A percentile compares a stretch with the other conserved stretches of the same genome.
phyloP scores from a whole-genome alignment of 169 alveolate species.

The Plasmodium sp. region DNA sequence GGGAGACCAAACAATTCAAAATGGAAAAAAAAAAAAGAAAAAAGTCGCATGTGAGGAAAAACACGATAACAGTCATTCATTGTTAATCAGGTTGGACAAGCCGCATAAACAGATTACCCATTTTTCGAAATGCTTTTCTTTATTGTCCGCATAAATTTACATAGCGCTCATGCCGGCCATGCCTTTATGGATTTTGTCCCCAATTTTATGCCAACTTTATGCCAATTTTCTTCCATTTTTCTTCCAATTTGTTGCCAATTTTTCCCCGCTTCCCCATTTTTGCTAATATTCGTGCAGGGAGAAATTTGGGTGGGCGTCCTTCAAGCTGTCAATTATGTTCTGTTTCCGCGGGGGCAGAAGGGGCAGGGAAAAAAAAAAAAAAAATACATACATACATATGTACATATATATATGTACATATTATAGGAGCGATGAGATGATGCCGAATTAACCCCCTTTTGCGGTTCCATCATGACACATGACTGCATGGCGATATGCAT shows the following conservation, averaged over 20 bases:
- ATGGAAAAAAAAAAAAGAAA: neutral
- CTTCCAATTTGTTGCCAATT: neutral
- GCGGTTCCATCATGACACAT: neutral
- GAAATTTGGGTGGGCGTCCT: constrained; percentile 33
- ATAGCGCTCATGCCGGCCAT: neutral
- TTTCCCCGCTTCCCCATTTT: neutral
- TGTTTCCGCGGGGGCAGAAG: neutral
- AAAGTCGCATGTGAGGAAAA: neutral
- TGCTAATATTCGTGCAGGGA: constrained; percentile 46
- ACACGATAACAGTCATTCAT: neutral
- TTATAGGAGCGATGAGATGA: neutral
- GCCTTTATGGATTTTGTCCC: neutral
- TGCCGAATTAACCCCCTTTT: neutral
- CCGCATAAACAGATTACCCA: neutral
- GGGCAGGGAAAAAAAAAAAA: neutral
- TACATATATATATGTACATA: neutral
- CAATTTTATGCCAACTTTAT: neutral
- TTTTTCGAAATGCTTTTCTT: neutral
- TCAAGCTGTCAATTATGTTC: constrained; percentile 47
- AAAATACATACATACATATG: neutral
- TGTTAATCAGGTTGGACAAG: neutral
- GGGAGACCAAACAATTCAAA: neutral
- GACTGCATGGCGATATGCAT: neutral
- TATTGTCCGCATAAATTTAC: neutral
- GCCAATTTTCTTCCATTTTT: neutral